These are phyloP conservation scores for Botrytis aclada DNA, from an alignment of 2,329 filamentous ascomycete species.

Conservation along the genomic window DNA sequence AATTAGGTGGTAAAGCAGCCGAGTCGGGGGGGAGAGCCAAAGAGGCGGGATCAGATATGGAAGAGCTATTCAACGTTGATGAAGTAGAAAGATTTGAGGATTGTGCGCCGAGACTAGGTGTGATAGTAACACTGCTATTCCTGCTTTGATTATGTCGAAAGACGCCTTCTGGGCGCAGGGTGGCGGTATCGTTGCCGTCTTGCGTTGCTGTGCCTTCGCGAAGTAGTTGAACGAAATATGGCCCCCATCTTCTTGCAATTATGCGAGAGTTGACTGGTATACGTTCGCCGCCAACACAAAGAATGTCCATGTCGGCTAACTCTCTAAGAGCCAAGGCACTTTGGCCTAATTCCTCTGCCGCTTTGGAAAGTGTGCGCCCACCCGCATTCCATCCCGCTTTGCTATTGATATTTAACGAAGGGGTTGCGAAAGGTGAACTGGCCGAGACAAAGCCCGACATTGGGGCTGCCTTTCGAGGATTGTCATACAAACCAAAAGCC, in stretches of 20 bases:
- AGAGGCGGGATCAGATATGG: slow-evolving; percentile 15
- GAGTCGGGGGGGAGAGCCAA: slow-evolving; percentile 39
- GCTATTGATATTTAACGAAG: slow-evolving; percentile 43
- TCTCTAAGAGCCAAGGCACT: slow-evolving; percentile 78
- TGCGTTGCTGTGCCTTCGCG: slow-evolving; percentile 69
- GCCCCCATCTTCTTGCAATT: slow-evolving; percentile 84
- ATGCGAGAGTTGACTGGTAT: slow-evolving; percentile 93
- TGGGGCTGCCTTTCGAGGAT: slow-evolving; percentile 74
- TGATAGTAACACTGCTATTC: slow-evolving; percentile 84
- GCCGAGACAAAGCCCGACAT: slow-evolving; percentile 82
- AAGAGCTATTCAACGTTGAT: slow-evolving; percentile 42
- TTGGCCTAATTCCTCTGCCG: slow-evolving; percentile 82
- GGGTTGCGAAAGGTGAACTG: slow-evolving; percentile 63
- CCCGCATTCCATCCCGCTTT: slow-evolving; percentile 67
- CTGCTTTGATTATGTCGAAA: slow-evolving; percentile 58
- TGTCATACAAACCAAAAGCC: slow-evolving; percentile 95
- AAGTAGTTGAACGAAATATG: slow-evolving; percentile 90
- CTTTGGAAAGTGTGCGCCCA: slow-evolving; percentile 70
- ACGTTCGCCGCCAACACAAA: slow-evolving; percentile 85
- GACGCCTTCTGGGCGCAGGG: slow-evolving; percentile 61
- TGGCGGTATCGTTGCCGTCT: slow-evolving; percentile 71
- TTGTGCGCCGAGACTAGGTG: slow-evolving; percentile 56
- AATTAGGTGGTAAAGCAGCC: slow-evolving; percentile 54
- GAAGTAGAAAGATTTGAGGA: slow-evolving; percentile 48
- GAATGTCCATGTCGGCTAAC: slow-evolving; percentile 92